Percentiles rank a stretch among this genome's conserved stretches.
Evolutionary conservation across 2,329 filamentous ascomycete species (phyloP).

Genomic region (Rutstroemia sp.): DNA sequence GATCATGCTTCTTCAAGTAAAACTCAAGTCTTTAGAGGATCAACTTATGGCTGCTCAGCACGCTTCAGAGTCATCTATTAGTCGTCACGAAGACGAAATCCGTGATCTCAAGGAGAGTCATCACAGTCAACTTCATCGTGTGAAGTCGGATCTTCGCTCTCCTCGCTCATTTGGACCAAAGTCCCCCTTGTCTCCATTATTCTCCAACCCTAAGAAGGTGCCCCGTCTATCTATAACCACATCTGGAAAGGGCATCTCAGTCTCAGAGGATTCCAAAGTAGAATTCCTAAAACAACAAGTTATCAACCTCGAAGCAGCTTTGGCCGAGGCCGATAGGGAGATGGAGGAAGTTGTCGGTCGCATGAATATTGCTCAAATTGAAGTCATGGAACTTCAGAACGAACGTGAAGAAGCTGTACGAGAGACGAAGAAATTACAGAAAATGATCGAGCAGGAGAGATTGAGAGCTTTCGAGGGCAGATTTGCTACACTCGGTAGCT

Average conservation of each 20-base stretch:
- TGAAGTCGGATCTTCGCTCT: slow-evolving; percentile 47
- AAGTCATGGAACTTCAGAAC: slow-evolving; percentile 71
- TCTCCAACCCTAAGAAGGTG: slow-evolving; percentile 42
- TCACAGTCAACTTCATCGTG: slow-evolving; percentile 67
- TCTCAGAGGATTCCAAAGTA: slow-evolving; percentile 66
- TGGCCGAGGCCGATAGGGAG: slow-evolving; percentile 67
- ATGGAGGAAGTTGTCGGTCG: slow-evolving; percentile 78
- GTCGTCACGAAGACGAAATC: slow-evolving; percentile 81
- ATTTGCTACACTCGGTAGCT: slow-evolving; percentile 24
- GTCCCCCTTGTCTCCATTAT: slow-evolving; percentile 55
- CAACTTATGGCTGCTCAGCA: slow-evolving; percentile 76
- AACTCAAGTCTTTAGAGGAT: slow-evolving; percentile 77
- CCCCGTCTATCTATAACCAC: slow-evolving; percentile 44
- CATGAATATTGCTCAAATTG: slow-evolving; percentile 78
- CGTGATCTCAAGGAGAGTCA: slow-evolving; percentile 67
- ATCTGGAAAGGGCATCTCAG: slow-evolving; percentile 51
- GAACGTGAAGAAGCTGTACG: slow-evolving; percentile 67
- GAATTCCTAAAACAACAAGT: slow-evolving; percentile 71
- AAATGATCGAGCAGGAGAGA: slow-evolving; percentile 45
- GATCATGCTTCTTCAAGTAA: slow-evolving; percentile 76
- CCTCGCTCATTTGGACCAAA: slow-evolving; percentile 48
- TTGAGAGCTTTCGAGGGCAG: slow-evolving; percentile 23
- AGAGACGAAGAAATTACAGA: slow-evolving; percentile 63
- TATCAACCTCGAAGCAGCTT: slow-evolving; percentile 74
- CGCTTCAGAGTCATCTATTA: slow-evolving; percentile 75